Base-by-base conservation (phyloP, 169 alveolate species). In the Plasmodium reichenowi region DNA sequence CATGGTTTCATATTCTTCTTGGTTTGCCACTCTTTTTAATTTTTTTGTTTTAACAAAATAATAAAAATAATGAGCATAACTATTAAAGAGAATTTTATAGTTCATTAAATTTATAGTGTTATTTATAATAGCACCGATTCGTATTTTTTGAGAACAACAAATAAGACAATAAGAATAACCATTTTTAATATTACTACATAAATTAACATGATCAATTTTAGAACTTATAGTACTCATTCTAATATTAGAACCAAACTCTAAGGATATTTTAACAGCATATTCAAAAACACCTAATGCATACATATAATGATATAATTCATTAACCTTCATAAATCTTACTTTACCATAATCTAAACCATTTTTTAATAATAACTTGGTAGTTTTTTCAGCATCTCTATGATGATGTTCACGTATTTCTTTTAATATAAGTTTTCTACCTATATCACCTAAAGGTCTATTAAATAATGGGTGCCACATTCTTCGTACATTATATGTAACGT, bases 281-380 rank as follows among this genome's bases (percentile, higher is more conserved):
- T 76, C 89, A 50, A 76, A 76, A 22, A 48, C 66, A 64, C 56
- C 89, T 50, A 76, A 58, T 13, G 89, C 89, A 50, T 76, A 76
- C 89, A 76, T 76, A 64, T 76, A 76, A 76, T 76, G 89, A 22
- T 76, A 76, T 43, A 76, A 56, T 59, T 76, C 89, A 52, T 68
- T 76, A 10, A 76, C 89, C 54, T 47, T 76, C 89, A 76, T 76
- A 17, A 76, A 76, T 9, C 89, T 71, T 6, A 76, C 89, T 24
- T 64, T 76, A 1, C 89, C 89, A 50, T 76, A 76, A 29, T 76
- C 89, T 1, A 76, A 43, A 9, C 89, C 89, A 63, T 56, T 29
- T 1, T 68, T 6, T 38, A 17, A 12, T 10, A 76, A 56, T 6
- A 43, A 58, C 0, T 66, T 50, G n/a, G 76, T 76, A 22, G 89